Percentiles rank a stretch among this genome's conserved stretches.
Conservation (phyloP, 1,284 basidiomycete species). For the Heterobasidion annosum region DNA sequence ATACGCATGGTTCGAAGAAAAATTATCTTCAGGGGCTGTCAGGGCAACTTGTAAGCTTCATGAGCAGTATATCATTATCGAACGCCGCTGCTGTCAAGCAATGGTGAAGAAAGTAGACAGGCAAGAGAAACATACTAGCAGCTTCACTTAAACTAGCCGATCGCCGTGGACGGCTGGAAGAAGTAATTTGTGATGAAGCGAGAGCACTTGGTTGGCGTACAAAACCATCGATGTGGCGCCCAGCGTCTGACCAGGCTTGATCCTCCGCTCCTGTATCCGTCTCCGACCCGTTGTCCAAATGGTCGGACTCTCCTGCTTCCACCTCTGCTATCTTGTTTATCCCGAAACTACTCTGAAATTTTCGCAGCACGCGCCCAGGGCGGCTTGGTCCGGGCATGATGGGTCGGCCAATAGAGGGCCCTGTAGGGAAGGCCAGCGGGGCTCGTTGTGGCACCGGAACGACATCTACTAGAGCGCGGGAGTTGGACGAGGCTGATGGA, state of each 20-base stretch:
- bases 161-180: constrained; percentile 41
- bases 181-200: constrained; percentile 15
- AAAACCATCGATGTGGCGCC: not conserved
- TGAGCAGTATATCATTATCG: too few relatives aligned
- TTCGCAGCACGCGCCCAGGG: constrained; percentile 24
- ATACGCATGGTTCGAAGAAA: not conserved
- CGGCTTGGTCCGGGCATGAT: constrained; percentile 26
- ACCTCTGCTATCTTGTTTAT: constrained; percentile 13
- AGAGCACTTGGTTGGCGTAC: not conserved
- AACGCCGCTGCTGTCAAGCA: not conserved
- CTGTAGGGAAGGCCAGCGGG: constrained; percentile 5
- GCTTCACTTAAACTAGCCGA: constrained; percentile 66
- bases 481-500: constrained; percentile 7
- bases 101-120: not conserved
- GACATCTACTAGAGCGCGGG: constrained; percentile 15
- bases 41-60: not conserved
- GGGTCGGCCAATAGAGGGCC: constrained; percentile 20
- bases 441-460: constrained; percentile 15
- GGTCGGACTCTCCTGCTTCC: constrained; percentile 5
- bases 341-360: constrained; percentile 13
- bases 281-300: constrained; percentile 2
- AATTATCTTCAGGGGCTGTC: not conserved
- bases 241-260: not conserved
- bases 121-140: constrained; percentile 22
- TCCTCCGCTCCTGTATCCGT: constrained; percentile 8